These are phyloP conservation scores for Xylariaceae sp. DNA, from an alignment of 2,329 filamentous ascomycete species.

Conservation along the genomic window DNA sequence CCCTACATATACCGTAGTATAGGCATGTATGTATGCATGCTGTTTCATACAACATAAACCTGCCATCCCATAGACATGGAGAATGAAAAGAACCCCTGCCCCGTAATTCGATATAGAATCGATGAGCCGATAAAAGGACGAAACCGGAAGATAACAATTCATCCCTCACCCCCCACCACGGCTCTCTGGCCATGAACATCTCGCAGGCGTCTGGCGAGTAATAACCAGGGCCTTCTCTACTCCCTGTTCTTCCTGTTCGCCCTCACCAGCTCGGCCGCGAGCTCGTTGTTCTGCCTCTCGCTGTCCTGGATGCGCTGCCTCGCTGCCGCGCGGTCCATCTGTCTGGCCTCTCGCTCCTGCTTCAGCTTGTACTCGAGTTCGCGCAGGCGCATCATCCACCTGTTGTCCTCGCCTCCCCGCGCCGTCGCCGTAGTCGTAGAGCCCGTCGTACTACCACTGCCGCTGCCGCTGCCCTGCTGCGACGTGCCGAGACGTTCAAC, in stretches of 20 bases:
- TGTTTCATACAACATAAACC: no score
- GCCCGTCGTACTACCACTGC: no score
- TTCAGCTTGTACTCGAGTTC: slow-evolving; percentile 87
- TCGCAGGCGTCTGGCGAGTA: slow-evolving; percentile 6
- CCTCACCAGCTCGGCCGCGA: slow-evolving; percentile 28
- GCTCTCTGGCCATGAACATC: no score
- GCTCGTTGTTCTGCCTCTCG: slow-evolving; percentile 30
- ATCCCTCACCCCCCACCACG: no score
- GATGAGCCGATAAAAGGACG: no score
- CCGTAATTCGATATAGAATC: no score
- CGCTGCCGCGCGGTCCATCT: slow-evolving; percentile 79
- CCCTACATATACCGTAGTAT: neutral
- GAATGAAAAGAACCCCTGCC: no score
- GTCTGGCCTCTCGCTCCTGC: slow-evolving; percentile 77
- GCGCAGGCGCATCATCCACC: slow-evolving; percentile 78
- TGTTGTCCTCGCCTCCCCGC: slow-evolving; percentile 50
- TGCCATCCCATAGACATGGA: no score
- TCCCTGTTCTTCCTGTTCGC: slow-evolving; percentile 25
- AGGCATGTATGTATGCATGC: no score
- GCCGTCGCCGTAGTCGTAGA: no score
- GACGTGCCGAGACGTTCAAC: slow-evolving; percentile 23
- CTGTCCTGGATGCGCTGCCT: slow-evolving; percentile 54
- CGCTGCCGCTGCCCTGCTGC: slow-evolving; percentile 12
- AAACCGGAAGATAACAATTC: no score
- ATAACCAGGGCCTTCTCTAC: slow-evolving; percentile 13